A percentile compares a stretch with the other conserved stretches of the same genome.
Conservation (phyloP, 1,284 basidiomycete genomes). For the Papiliotrema flavescens region DNA sequence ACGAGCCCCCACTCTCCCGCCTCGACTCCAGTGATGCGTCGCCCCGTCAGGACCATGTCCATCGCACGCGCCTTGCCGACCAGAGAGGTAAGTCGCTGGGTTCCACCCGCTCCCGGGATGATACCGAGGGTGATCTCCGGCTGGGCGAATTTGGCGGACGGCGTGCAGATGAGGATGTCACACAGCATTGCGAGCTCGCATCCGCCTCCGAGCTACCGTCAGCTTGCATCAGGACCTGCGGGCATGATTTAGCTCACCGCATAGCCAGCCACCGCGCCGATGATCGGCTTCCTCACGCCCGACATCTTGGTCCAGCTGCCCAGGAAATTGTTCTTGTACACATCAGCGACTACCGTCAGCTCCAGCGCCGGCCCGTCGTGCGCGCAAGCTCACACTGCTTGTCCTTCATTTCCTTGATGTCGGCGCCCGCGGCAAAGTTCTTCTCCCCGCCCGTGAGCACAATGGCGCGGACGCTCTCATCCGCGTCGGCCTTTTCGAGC, state of each 20-base stretch:
- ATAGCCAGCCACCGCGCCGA: slow-evolving; percentile 93
- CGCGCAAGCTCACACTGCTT: slow-evolving; percentile 67
- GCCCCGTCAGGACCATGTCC: slow-evolving; percentile 90
- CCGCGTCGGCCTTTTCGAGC: slow-evolving; percentile 66
- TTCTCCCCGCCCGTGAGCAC: slow-evolving; percentile 90
- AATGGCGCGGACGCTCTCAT: slow-evolving; percentile 72
- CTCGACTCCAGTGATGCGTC: slow-evolving; percentile 73
- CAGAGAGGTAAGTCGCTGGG: slow-evolving; percentile 67
- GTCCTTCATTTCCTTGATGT: slow-evolving; percentile 62
- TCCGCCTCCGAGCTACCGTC: slow-evolving; percentile 85
- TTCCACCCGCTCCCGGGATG: slow-evolving; percentile 65
- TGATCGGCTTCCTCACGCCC: slow-evolving; percentile 81
- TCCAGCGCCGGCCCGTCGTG: not conserved
- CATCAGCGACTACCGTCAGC: slow-evolving; percentile 63
- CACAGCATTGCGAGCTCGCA: slow-evolving; percentile 93
- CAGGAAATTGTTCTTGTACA: slow-evolving; percentile 84
- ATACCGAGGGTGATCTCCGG: slow-evolving; percentile 97
- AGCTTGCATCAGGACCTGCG: not conserved
- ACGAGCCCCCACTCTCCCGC: slow-evolving; percentile 84
- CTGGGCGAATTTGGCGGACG: slow-evolving; percentile 89
- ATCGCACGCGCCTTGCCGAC: slow-evolving; percentile 93
- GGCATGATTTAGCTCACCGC: slow-evolving; percentile 60
- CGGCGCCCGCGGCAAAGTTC: slow-evolving; percentile 76
- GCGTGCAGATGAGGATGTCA: slow-evolving; percentile 94
- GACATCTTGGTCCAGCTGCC: slow-evolving; percentile 80